Evolutionary conservation across 176 grass and related monocot species (phyloP), one percentile per base, ranked within the genome.

Genomic region (Rhynchospora tenuis): DNA sequence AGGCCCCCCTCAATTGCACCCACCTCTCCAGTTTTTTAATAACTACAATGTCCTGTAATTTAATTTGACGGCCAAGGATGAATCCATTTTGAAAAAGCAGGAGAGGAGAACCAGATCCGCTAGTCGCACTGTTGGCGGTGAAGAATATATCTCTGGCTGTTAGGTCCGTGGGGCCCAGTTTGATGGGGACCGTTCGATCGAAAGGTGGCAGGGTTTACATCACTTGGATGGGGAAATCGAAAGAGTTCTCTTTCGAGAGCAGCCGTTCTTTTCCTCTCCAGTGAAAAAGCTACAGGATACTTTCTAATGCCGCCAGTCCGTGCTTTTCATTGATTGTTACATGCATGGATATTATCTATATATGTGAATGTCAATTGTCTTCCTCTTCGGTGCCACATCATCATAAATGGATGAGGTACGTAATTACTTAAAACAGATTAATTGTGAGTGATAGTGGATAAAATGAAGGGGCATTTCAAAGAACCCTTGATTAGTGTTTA

Each of bases 181-280:
- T 87, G 85, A 87, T 83, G 78, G 71, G 5, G 85, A 87, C 85
- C 52, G 79, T 51, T 83, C 85, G 55, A 87, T 87, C 24, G 7
- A 81, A 65, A 86, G 85, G 47, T 73, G 23, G 62, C 59, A 56
- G 26, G 11, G 54, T 73, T 58, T 46, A 86, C 60, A 48, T 86
- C 54, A 64, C 5, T 62, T 76, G 33, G 33, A 69, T 75, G 31
- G 50, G 16, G 9, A 23, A 24, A 64, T 42, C 8, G 67, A 57
- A 77, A 17, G 26, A 59, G 26, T 60, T 59, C 27, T 59, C 50
- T 43, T 31, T 29, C 4, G 60, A 46, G 24, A 62, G 56, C 72
- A 75, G 12, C 23, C 8, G 23, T 27, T 75, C 23, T 28, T 76
- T 76, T 76, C 48, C 73, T 55, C 73, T 55, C 48, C 24, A 55